Conservation (phyloP, 148 eudicot genomes). For the Chenopodium album region DNA sequence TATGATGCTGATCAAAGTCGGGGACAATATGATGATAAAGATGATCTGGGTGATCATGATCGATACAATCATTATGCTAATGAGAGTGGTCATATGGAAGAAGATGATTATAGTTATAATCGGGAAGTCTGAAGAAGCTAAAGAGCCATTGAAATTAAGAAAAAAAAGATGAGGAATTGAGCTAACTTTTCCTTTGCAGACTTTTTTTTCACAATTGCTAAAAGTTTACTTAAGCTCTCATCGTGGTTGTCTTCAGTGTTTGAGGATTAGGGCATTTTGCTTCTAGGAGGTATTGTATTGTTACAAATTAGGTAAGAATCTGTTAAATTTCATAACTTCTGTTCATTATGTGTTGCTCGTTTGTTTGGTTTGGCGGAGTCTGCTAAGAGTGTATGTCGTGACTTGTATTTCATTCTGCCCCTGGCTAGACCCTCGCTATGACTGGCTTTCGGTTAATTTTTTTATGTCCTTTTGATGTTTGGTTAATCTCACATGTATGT, state of each 20-base stretch:
- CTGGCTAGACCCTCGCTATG: neutral
- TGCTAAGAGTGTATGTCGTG: neutral
- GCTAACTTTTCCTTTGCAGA: neutral
- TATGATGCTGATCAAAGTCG: constrained; percentile 52
- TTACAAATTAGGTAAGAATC: constrained; percentile 7
- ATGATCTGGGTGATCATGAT: constrained; percentile 40
- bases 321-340: neutral
- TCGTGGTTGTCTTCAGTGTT: neutral
- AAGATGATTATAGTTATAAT: constrained; percentile 44
- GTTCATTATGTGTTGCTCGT: neutral
- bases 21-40: constrained; percentile 41
- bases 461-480: neutral
- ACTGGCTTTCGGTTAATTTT: neutral
- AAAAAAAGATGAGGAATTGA: neutral
- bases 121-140: constrained; percentile 20
- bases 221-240: neutral
- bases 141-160: neutral
- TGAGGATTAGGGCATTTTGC: neutral
- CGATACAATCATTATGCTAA: constrained; percentile 46
- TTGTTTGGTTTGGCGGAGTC: neutral
- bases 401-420: neutral
- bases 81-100: constrained; percentile 55
- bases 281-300: constrained; percentile 7
- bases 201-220: neutral
- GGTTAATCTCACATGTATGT: neutral